Conservation (phyloP, 1,284 basidiomycete genomes). For the Coniferiporia weirii region DNA sequence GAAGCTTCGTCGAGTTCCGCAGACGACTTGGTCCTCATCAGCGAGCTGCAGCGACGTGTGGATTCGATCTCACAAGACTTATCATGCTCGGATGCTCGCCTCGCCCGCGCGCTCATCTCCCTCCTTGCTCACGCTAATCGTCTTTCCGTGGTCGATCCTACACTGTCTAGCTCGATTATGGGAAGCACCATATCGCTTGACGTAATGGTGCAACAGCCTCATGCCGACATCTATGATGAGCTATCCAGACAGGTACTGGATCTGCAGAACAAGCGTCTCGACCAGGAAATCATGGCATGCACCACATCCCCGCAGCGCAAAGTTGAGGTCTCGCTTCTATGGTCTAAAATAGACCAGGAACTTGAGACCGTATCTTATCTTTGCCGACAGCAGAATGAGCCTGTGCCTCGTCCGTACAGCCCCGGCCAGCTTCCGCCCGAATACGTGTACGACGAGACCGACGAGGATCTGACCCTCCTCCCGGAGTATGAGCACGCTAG, state of each 20-base stretch:
- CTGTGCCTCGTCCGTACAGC: constrained; percentile 27
- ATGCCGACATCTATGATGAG: constrained; percentile 48
- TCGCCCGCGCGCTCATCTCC: constrained; percentile 60
- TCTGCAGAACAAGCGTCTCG: constrained; percentile 52
- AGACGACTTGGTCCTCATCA: constrained; percentile 50
- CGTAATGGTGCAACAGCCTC: constrained; percentile 22
- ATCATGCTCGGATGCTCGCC: constrained; percentile 44
- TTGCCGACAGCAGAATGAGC: constrained; percentile 52
- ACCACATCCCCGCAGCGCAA: constrained; percentile 43
- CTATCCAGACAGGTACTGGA: constrained; percentile 66
- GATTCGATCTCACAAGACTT: constrained; percentile 43
- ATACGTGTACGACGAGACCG: constrained; percentile 49
- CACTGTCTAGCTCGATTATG: constrained; percentile 4
- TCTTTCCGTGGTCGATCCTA: constrained; percentile 38
- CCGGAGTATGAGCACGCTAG: constrained; percentile 50
- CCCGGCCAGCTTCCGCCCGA: constrained; percentile 53
- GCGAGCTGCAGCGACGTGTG: constrained; percentile 54
- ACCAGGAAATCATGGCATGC: constrained; percentile 28
- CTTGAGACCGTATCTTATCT: constrained; percentile 63
- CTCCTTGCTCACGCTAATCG: constrained; percentile 63
- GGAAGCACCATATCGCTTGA: constrained; percentile 23
- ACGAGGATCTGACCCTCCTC: constrained; percentile 35
- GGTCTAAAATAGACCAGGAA: constrained; percentile 68
- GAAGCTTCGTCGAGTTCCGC: constrained; percentile 33
- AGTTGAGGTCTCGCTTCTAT: constrained; percentile 63